These are phyloP conservation scores for Yamadazyma akitaensis DNA, from an alignment of 805 yeast genomes.

Conservation along the genomic window DNA sequence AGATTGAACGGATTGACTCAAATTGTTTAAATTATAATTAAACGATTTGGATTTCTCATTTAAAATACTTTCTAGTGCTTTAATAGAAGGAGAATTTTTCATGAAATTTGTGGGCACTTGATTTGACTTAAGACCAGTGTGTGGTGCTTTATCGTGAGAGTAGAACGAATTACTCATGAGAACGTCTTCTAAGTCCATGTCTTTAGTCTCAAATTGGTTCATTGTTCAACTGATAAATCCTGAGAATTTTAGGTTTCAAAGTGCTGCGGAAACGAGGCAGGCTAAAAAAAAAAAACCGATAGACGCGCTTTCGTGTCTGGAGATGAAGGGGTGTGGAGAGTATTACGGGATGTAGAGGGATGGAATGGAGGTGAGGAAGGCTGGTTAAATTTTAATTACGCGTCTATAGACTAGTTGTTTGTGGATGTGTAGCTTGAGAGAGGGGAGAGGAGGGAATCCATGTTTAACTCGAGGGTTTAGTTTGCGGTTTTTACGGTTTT, in stretches of 20 bases:
- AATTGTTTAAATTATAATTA: conserved; percentile 12
- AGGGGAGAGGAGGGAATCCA: too few species aligned
- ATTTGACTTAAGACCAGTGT: conserved; percentile 15
- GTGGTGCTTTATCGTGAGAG: conserved; percentile 15
- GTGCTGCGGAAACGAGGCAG: not conserved
- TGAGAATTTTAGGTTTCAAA: not conserved
- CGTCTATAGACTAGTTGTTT: too few species aligned
- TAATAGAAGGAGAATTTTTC: conserved; percentile 39
- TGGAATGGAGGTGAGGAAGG: too few species aligned
- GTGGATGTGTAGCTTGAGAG: too few species aligned
- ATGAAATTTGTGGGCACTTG: conserved; percentile 27
- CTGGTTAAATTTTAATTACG: too few species aligned
- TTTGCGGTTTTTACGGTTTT: too few species aligned
- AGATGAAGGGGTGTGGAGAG: conserved; percentile 1
- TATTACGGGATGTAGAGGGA: not conserved
- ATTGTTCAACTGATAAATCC: conserved; percentile 1
- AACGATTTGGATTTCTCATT: conserved; percentile 19
- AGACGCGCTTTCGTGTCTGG: conserved; percentile 10
- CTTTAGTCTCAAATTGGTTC: conserved; percentile 8
- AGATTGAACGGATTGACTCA: conserved; percentile 9
- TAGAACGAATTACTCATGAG: conserved; percentile 33
- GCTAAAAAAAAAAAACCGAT: not conserved
- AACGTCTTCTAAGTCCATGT: conserved; percentile 24
- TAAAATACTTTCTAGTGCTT: conserved; percentile 37
- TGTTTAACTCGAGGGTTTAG: too few species aligned